Conservation (phyloP, 1,284 basidiomycete species). For the Wolfiporia cocos region DNA sequence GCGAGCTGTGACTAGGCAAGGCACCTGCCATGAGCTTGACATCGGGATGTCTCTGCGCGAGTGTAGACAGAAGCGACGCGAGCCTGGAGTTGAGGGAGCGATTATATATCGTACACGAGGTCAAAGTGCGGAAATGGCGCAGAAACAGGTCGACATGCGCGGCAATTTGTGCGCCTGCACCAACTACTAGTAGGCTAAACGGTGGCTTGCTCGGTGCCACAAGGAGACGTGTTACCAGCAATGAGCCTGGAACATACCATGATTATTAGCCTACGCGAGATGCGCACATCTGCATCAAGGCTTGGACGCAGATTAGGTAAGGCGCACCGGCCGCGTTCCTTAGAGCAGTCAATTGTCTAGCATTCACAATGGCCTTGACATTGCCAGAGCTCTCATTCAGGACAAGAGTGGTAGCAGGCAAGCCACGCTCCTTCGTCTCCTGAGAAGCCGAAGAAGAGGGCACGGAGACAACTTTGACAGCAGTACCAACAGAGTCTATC, state of each 20-base stretch:
- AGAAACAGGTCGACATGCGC: constrained; percentile 65
- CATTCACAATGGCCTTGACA: constrained; percentile 71
- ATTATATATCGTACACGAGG: constrained; percentile 56
- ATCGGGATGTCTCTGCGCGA: constrained; percentile 36
- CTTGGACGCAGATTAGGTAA: background rate
- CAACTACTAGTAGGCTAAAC: constrained; percentile 57
- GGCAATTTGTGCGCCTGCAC: constrained; percentile 66
- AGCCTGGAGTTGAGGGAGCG: constrained; percentile 52
- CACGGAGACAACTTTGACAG: constrained; percentile 71
- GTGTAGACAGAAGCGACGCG: constrained; percentile 29
- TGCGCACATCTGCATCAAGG: background rate
- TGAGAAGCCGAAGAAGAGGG: constrained; percentile 37
- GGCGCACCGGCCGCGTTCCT: constrained; percentile 72
- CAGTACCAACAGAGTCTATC: constrained; percentile 38
- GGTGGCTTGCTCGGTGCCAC: constrained; percentile 34
- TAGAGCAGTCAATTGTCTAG: constrained; percentile 69
- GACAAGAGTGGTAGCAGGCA: constrained; percentile 75
- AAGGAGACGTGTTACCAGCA: constrained; percentile 59
- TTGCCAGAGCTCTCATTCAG: constrained; percentile 65
- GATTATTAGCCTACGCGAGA: background rate
- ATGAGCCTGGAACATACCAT: constrained; percentile 46
- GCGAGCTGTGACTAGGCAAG: constrained; percentile 7
- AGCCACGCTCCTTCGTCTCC: constrained; percentile 35
- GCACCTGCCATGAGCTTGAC: constrained; percentile 25
- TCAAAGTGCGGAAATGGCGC: constrained; percentile 49